Percentiles rank a stretch among this genome's conserved stretches.
These are phyloP conservation scores for Coemansia sp. DNA, from an alignment of 192 early-diverging fungal species.

Conservation along the genomic window DNA sequence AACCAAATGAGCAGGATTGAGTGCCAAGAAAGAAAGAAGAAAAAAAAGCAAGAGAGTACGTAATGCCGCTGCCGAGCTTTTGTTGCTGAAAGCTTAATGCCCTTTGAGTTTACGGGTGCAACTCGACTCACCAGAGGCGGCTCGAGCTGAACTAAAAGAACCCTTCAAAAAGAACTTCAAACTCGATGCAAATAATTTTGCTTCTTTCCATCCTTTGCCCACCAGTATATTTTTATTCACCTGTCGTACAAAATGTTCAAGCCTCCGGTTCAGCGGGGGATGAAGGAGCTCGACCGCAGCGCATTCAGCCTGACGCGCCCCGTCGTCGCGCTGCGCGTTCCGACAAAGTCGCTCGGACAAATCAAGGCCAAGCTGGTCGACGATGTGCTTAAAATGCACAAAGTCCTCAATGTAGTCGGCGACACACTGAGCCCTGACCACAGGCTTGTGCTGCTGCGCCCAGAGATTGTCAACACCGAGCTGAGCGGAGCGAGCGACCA, in stretches of 20 bases:
- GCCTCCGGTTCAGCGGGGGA: conserved; percentile 64
- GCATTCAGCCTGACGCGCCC: conserved; percentile 59
- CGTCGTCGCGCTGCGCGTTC: conserved; percentile 66
- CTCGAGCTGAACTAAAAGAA: too few species aligned
- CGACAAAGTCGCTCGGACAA: conserved; percentile 52
- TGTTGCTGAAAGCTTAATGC: too few species aligned
- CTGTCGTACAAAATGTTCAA: conserved; percentile 18
- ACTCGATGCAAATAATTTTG: neutral
- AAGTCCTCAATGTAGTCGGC: conserved; percentile 62
- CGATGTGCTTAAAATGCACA: conserved; percentile 61
- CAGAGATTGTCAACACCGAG: conserved; percentile 20
- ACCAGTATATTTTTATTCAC: neutral
- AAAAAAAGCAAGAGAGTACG: too few species aligned
- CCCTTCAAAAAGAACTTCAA: too few species aligned
- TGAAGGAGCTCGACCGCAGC: conserved; percentile 61
- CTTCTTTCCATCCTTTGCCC: neutral
- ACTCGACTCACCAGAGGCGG: too few species aligned
- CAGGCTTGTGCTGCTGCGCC: conserved; percentile 53
- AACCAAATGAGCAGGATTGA: too few species aligned
- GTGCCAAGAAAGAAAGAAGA: too few species aligned
- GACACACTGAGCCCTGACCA: conserved; percentile 30
- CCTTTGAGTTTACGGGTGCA: too few species aligned
- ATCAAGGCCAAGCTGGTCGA: conserved; percentile 41
- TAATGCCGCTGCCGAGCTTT: too few species aligned
- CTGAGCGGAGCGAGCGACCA: conserved; percentile 23